Base-by-base conservation (phyloP, 768 basidiomycete genomes). In the Pisolithus marmoratus region DNA sequence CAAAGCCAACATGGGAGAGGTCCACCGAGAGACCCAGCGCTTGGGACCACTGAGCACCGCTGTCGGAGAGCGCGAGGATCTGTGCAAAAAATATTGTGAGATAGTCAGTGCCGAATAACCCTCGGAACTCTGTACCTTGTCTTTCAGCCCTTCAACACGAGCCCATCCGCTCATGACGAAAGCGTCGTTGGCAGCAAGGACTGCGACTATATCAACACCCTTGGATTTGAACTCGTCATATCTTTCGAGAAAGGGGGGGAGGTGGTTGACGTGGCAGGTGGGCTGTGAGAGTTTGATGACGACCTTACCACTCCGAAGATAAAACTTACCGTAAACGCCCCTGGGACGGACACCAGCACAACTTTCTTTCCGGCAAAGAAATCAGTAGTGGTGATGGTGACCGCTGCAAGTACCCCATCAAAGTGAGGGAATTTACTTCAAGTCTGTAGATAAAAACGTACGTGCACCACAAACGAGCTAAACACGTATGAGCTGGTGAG, bases 281-380 rank as follows among this genome's bases (percentile, higher is more conserved):
- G 72, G 73, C 68, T 72, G 37, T 38, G n/a, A 23, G 11, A n/a
- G 1, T 24, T 23, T 43, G 43, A 45, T 45, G 24, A 5, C 41
- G 12, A 38, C 4, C 20, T 23, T 7, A 3, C 36, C 15, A 50
- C 54, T 51, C 38, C 14, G 9, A 38, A 7, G 29, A 48, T 50
- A 51, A 11, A 46, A 54, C 83, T 54, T 55, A 88, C 87, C 15
- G 87, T 87, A 72, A 90, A 89, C 15, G 87, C 86, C 43, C 89
- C 89, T 17, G 88, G 89, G 31, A 90, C 86, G 51, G 85, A 74
- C 65, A 91, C 77, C 48, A 90, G 62, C 36, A 90, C 84, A 48
- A 91, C 85, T 65, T 85, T 87, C 74, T 91, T 91, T 62, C 83
- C 84, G 66, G 84, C 84, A 42, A 78, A 74, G 44, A 78, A 74